Conservation (phyloP, 495 filamentous ascomycete species). For the Penicillium parvum region DNA sequence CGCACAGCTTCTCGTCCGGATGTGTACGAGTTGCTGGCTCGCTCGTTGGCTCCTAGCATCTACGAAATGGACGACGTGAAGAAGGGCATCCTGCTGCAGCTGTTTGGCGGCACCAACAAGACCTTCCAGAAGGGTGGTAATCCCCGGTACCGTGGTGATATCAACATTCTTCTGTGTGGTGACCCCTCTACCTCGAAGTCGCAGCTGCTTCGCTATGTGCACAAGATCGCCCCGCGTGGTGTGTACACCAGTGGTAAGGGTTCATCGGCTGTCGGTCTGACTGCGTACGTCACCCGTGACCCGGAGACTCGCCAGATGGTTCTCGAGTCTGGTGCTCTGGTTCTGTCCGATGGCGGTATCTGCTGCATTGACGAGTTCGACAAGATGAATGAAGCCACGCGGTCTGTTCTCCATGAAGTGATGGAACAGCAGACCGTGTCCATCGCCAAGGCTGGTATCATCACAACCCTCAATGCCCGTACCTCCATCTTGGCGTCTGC, state of each 20-base stretch:
- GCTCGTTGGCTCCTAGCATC: conserved; percentile 89
- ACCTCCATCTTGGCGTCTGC: conserved; percentile 93
- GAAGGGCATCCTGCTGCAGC: conserved; percentile 92
- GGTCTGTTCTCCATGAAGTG: conserved; percentile 96
- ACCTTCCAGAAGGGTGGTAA: conserved; percentile 94
- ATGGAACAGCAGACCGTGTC: conserved; percentile 99
- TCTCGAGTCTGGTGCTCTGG: conserved; percentile 91
- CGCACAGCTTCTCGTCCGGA: conserved; percentile 75
- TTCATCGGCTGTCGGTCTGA: conserved; percentile 96
- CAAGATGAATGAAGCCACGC: conserved; percentile 96
- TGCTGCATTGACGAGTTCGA: conserved; percentile 99
- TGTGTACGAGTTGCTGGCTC: conserved; percentile 88
- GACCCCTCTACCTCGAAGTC: conserved; percentile 97
- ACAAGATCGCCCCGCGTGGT: conserved; percentile 95
- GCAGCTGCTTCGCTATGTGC: conserved; percentile 87
- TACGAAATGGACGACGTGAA: conserved; percentile 99
- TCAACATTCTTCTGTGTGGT: conserved; percentile 94
- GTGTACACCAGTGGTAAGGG: conserved; percentile 98
- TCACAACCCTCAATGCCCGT: conserved; percentile 93
- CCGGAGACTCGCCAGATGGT: conserved; percentile 92
- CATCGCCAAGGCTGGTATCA: conserved; percentile 97
- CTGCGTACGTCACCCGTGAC: conserved; percentile 93
- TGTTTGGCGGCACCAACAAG: conserved; percentile 99
- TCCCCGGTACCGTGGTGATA: conserved; percentile 92
- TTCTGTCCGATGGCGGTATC: conserved; percentile 91